These are phyloP conservation scores for Andrographis paniculata DNA, from an alignment of 305 asterid species.

Conservation along the genomic window DNA sequence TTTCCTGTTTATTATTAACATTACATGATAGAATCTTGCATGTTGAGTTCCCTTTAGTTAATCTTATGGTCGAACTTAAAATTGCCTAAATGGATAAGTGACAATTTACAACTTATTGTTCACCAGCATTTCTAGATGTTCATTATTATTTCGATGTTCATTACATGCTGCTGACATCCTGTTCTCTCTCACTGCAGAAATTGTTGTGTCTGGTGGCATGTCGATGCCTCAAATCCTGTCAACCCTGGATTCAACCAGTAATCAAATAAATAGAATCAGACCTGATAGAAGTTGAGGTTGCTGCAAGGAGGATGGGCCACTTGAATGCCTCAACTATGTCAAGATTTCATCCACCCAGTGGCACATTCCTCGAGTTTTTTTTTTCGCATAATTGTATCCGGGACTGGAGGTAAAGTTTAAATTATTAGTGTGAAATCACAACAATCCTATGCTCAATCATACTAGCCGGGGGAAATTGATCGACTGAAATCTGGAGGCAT, in stretches of 20 bases:
- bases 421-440: no score
- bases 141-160: background rate
- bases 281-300: constrained; percentile 34
- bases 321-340: no score
- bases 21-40: no score
- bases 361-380: no score
- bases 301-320: no score
- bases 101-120: background rate
- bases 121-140: background rate
- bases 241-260: constrained; percentile 47
- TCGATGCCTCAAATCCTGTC: constrained; percentile 85
- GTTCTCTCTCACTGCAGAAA: constrained; percentile 41
- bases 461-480: no score
- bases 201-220: constrained; percentile 91
- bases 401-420: no score
- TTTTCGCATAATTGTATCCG: no score
- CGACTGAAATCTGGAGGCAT: no score
- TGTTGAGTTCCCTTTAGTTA: no score
- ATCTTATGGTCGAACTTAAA: background rate
- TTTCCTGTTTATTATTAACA: background rate
- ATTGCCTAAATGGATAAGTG: background rate
- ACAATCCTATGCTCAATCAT: no score
- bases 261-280: constrained; percentile 46
- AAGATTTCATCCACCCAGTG: no score
- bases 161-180: constrained; percentile 17